Percentiles rank a stretch among this genome's conserved stretches.
Evolutionary conservation across 2,329 filamentous ascomycete genomes (phyloP).

Genomic region (Capronia americana): DNA sequence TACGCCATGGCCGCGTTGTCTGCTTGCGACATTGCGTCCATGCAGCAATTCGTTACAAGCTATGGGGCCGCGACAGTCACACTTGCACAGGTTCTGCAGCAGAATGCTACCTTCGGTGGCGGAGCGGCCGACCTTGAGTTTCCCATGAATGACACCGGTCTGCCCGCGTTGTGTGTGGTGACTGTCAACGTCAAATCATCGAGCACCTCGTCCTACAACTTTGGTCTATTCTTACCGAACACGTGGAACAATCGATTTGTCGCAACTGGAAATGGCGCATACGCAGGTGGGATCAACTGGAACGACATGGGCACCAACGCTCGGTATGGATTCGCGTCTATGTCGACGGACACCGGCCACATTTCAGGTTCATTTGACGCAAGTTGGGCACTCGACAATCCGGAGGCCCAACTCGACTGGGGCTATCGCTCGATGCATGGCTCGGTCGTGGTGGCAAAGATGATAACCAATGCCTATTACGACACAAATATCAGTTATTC

Average conservation of each 20-base stretch:
- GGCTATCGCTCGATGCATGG: neutral
- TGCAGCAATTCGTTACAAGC: neutral
- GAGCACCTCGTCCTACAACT: neutral
- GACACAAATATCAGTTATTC: constrained; percentile 1
- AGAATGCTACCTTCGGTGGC: neutral
- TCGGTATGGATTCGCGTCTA: neutral
- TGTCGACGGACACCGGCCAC: constrained; percentile 1
- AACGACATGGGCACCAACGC: neutral
- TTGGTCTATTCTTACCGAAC: neutral
- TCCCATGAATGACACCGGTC: neutral
- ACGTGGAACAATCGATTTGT: constrained; percentile 1
- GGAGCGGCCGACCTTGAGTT: neutral
- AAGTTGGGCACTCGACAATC: neutral
- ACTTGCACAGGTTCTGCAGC: neutral
- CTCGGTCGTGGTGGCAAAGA: neutral
- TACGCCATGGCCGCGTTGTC: neutral
- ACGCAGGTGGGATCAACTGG: neutral
- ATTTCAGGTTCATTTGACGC: neutral
- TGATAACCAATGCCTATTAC: constrained; percentile 1
- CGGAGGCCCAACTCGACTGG: neutral
- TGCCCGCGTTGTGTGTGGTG: neutral
- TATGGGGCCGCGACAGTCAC: neutral
- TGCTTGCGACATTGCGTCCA: neutral
- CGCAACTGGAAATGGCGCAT: neutral
- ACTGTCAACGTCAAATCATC: neutral